These are phyloP conservation scores for Sarocladium brachiariae DNA, from an alignment of 2,329 filamentous ascomycete genomes.

Conservation along the genomic window DNA sequence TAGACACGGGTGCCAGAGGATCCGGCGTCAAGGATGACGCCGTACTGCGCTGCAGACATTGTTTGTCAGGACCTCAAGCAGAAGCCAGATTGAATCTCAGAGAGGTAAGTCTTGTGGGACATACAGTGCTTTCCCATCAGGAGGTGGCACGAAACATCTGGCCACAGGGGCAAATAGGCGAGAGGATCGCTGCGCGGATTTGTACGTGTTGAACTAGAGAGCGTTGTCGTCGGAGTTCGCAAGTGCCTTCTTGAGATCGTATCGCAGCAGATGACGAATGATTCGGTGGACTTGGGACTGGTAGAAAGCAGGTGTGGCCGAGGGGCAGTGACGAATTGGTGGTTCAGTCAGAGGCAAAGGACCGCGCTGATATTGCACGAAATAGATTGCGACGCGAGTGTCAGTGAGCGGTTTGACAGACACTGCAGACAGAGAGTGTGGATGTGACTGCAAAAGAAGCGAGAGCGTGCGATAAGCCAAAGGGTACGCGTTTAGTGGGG, in stretches of 20 bases:
- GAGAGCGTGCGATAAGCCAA: neutral
- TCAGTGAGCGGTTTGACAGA: neutral
- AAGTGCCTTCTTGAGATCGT: neutral
- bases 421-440: neutral
- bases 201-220: neutral
- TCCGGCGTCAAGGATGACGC: slow-evolving; percentile 93
- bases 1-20: slow-evolving; percentile 95
- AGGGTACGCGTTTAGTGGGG: neutral
- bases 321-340: neutral
- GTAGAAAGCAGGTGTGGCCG: neutral
- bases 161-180: neutral
- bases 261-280: neutral
- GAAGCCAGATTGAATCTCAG: neutral
- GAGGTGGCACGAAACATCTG: slow-evolving; percentile 3
- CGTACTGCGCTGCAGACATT: slow-evolving; percentile 57
- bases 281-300: too few relatives aligned
- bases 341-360: neutral
- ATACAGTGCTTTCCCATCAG: slow-evolving; percentile 31
- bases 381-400: slow-evolving; percentile 1
- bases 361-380: neutral
- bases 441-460: neutral
- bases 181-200: neutral
- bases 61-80: slow-evolving; percentile 13
- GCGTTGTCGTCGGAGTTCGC: neutral
- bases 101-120: slow-evolving; percentile 10